Base-by-base conservation (phyloP, 2,329 filamentous ascomycete species). In the Seiridium cupressi region DNA sequence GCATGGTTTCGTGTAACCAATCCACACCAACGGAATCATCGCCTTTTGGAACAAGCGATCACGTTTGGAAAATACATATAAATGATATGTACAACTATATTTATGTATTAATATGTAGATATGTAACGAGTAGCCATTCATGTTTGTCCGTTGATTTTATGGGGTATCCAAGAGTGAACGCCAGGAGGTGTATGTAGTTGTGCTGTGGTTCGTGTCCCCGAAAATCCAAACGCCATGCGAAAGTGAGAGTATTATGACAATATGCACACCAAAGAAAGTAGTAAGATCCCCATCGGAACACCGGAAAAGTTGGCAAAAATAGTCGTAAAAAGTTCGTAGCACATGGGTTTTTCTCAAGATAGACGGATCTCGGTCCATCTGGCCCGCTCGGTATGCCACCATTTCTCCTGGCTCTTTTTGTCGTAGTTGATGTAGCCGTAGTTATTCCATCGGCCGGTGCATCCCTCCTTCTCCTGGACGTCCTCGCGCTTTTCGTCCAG, bases 331-430 rank as follows among this genome's bases (percentile, higher is more conserved):
- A 35, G 10, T 35, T 51, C 49, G 49, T 51, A 51, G 49, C 49
- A 51, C 49, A 35, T 51, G 7, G 18, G 32, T 38, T 51, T 51
- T 34, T 51, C 34, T 51, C 36, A 58, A 38, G 44, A 40, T 36
- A 58, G 32, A 18, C 35, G 40, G 31, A 58, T 31, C 55, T 58
- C 55, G n/a, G 46, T 69, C 79, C 80, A 83, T 44, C 79, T 72
- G 10, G 75, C 78, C 36, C 81, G 72, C 66, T 83, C 81, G 0
- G 78, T 79, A 57, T 83, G 81, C 75, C 76, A 81, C 81, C 81
- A 83, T 18, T 68, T 74, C 64, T 82, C 80, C 61, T 76, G 79
- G 60, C 34, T n/a, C 68, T 76, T 80, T 66, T 75, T 79, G 54
- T 81, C 80, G n/a, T 59, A 47, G 32, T 73, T 66, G 44, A 70